These are phyloP conservation scores for Warburgia ugandensis DNA, from an alignment of 164 flowering plant species.

Conservation along the genomic window DNA sequence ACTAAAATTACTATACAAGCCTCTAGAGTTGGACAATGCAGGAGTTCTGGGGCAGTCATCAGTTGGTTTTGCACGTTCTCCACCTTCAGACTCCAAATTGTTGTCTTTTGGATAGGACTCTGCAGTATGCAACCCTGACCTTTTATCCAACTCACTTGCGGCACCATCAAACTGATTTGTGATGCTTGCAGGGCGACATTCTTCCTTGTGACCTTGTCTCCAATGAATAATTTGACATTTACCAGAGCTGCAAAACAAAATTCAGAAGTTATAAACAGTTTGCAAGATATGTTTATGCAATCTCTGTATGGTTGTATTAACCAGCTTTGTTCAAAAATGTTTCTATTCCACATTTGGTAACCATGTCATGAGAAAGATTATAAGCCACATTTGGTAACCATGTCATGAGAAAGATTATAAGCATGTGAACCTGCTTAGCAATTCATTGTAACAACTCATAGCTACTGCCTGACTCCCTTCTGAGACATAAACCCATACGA, in stretches of 20 bases:
- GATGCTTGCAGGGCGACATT: conserved; percentile 41
- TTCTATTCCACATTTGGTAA: too few relatives aligned
- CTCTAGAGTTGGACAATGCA: conserved; percentile 7
- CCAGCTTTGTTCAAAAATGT: neutral
- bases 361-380: too few relatives aligned
- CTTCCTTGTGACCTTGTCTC: conserved; percentile 82
- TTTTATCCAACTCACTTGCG: conserved; percentile 13
- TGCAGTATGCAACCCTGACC: conserved; percentile 12
- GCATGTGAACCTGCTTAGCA: conserved; percentile 1
- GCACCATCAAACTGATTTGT: conserved; percentile 13
- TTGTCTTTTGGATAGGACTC: conserved; percentile 7
- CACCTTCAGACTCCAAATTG: conserved; percentile 12
- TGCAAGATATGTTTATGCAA: neutral
- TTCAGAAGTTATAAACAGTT: neutral
- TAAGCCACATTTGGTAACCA: too few relatives aligned
- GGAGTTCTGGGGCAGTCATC: conserved; percentile 12
- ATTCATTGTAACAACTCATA: too few relatives aligned
- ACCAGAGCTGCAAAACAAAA: conserved; percentile 52
- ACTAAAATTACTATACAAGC: conserved; percentile 8
- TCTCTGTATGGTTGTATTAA: neutral
- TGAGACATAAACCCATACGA: too few relatives aligned
- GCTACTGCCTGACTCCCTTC: too few relatives aligned
- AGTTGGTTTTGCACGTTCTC: conserved; percentile 7
- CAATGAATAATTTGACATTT: conserved; percentile 83
- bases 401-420: neutral